These are phyloP conservation scores for Arthrobotrys megalospora DNA, from an alignment of 2,329 filamentous ascomycete species.

Conservation along the genomic window DNA sequence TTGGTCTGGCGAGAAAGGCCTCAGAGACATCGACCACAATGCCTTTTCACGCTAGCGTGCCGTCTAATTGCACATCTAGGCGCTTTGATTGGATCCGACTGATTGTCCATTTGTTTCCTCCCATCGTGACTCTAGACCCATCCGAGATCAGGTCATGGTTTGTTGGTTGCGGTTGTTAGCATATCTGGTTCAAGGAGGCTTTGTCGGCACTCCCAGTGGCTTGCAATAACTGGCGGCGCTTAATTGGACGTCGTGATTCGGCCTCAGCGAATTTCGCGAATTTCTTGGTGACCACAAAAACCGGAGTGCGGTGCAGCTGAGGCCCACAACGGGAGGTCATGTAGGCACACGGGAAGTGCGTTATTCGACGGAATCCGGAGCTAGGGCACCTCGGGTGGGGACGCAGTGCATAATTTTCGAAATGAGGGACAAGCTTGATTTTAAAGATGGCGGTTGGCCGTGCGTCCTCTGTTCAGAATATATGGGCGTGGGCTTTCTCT, in stretches of 20 bases:
- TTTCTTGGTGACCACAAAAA: conserved; percentile 29
- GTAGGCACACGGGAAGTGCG: conserved; percentile 49
- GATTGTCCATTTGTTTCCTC: conserved; percentile 27
- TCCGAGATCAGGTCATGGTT: conserved; percentile 32
- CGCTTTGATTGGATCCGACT: conserved; percentile 43
- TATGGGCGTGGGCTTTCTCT: conserved; percentile 16
- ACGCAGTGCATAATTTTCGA: conserved; percentile 32
- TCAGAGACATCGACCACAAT: conserved; percentile 26
- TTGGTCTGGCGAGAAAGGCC: conserved; percentile 1
- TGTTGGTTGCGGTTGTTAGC: conserved; percentile 13
- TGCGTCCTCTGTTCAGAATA: conserved; percentile 31
- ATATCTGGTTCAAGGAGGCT: conserved; percentile 23
- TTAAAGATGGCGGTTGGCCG: conserved; percentile 40
- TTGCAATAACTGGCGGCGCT: conserved; percentile 47
- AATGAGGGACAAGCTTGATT: conserved; percentile 35
- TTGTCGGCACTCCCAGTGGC: conserved; percentile 27
- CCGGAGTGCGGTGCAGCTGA: conserved; percentile 25
- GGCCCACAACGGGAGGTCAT: conserved; percentile 42
- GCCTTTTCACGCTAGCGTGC: conserved; percentile 36
- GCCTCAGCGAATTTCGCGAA: conserved; percentile 52
- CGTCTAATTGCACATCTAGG: conserved; percentile 28
- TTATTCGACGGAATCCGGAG: conserved; percentile 39
- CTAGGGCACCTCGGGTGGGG: conserved; percentile 11
- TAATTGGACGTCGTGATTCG: conserved; percentile 48
- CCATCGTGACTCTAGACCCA: conserved; percentile 35